Evolutionary conservation across 768 basidiomycete genomes (phyloP).

Genomic region (Postia placenta): DNA sequence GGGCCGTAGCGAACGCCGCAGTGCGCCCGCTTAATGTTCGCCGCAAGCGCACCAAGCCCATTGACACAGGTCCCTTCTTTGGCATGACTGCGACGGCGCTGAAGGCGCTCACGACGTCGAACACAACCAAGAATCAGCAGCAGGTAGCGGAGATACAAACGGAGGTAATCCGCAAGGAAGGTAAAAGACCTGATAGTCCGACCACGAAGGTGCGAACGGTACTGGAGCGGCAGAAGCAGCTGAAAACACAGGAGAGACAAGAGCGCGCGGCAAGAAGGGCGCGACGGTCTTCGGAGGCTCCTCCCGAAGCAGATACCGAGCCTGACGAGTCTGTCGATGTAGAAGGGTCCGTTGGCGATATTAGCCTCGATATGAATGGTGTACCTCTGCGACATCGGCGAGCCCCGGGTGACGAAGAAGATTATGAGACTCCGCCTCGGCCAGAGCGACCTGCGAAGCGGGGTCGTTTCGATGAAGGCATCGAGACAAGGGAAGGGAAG

Average conservation of each 20-base stretch:
- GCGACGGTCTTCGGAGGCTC: conserved; percentile 29
- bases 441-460: conserved; percentile 36
- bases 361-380: conserved; percentile 20
- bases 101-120: conserved; percentile 63
- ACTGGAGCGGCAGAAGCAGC: conserved; percentile 61
- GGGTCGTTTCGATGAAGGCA: conserved; percentile 31
- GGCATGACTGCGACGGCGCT: conserved; percentile 67
- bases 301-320: conserved; percentile 23
- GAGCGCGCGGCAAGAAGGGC: conserved; percentile 59
- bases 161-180: conserved; percentile 64
- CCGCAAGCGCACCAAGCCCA: conserved; percentile 32
- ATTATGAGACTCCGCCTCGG: conserved; percentile 62
- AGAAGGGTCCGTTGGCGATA: too few species aligned
- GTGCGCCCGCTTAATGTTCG: conserved; percentile 31
- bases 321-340: conserved; percentile 5
- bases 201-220: conserved; percentile 66
- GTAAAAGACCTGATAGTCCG: conserved; percentile 72
- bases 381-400: conserved; percentile 39
- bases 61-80: conserved; percentile 41
- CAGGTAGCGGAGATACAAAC: conserved; percentile 61
- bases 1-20: conserved; percentile 17
- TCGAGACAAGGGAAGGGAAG: conserved; percentile 31
- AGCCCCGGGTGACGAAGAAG: conserved; percentile 79
- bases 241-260: conserved; percentile 44
- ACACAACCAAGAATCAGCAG: conserved; percentile 68